These are phyloP conservation scores for Raffaelea ambrosiae DNA, from an alignment of 2,329 filamentous ascomycete genomes.

Conservation along the genomic window DNA sequence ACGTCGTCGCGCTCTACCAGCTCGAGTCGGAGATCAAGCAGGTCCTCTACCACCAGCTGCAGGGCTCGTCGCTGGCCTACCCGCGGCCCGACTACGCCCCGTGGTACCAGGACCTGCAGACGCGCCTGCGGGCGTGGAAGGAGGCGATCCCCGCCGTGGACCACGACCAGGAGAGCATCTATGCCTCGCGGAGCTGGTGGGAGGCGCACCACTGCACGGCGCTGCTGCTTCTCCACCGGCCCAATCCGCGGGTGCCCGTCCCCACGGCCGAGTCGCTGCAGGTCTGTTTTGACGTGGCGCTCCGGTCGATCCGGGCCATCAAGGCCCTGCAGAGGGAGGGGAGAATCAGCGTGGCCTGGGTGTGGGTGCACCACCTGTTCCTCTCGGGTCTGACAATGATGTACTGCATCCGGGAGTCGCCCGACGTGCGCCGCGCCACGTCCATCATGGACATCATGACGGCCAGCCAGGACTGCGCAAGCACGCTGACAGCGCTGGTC, in stretches of 20 bases:
- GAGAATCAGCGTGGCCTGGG: conserved; percentile 22
- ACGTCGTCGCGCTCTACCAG: conserved; percentile 19
- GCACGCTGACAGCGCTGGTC: conserved; percentile 21
- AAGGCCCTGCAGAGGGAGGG: conserved; percentile 22
- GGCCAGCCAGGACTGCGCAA: conserved; percentile 21
- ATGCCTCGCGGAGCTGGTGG: conserved; percentile 21
- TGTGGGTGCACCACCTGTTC: conserved; percentile 22
- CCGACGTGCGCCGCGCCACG: conserved; percentile 18
- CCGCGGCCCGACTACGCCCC: conserved; percentile 18
- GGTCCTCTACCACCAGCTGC: conserved; percentile 20
- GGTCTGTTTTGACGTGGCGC: conserved; percentile 19
- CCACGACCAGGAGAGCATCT: conserved; percentile 18
- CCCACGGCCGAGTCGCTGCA: conserved; percentile 16
- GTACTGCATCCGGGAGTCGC: conserved; percentile 23
- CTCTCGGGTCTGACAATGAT: conserved; percentile 22
- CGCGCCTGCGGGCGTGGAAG: conserved; percentile 22
- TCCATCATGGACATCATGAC: conserved; percentile 15
- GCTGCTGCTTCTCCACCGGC: conserved; percentile 22
- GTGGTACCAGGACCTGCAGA: conserved; percentile 21
- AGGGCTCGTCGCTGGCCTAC: conserved; percentile 18
- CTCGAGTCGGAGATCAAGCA: conserved; percentile 26
- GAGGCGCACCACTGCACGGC: conserved; percentile 21
- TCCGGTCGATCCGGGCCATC: conserved; percentile 19
- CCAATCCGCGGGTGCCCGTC: conserved; percentile 15
- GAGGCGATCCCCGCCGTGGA: conserved; percentile 17